Evolutionary conservation across 1,284 basidiomycete genomes (phyloP).

Genomic region (Peniophora sp.): DNA sequence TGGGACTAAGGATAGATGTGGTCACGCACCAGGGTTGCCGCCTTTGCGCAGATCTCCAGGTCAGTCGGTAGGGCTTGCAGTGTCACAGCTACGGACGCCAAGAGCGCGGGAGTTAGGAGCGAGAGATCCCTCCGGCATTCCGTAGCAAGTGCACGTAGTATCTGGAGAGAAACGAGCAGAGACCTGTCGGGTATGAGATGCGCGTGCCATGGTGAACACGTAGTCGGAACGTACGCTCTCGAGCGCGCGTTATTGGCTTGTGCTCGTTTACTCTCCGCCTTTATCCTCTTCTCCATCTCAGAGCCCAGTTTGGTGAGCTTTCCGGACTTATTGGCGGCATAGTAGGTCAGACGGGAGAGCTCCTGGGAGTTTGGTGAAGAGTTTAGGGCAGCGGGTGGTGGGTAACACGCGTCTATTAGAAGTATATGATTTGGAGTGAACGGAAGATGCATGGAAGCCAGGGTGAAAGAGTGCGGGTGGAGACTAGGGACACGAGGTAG

Average conservation of each 20-base stretch:
- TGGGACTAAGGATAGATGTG: background rate
- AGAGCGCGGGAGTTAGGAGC: constrained; percentile 73
- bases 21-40: constrained; percentile 70
- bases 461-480: background rate
- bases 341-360: constrained; percentile 87
- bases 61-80: constrained; percentile 63
- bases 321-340: constrained; percentile 83
- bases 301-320: constrained; percentile 83
- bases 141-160: constrained; percentile 78
- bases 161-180: constrained; percentile 82
- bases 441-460: constrained; percentile 34
- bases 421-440: constrained; percentile 83
- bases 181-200: constrained; percentile 38
- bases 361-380: constrained; percentile 87
- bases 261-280: constrained; percentile 61
- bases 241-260: constrained; percentile 67
- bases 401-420: constrained; percentile 88
- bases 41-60: constrained; percentile 78
- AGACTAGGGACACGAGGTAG: background rate
- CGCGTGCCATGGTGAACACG: constrained; percentile 2
- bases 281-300: constrained; percentile 78
- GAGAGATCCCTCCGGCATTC: constrained; percentile 87
- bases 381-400: constrained; percentile 70
- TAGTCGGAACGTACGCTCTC: constrained; percentile 61
- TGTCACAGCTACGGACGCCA: constrained; percentile 66